Evolutionary conservation across 2,329 filamentous ascomycete species (phyloP), one percentile per base, ranked within the genome.

Genomic region (Bertia moriformis): DNA sequence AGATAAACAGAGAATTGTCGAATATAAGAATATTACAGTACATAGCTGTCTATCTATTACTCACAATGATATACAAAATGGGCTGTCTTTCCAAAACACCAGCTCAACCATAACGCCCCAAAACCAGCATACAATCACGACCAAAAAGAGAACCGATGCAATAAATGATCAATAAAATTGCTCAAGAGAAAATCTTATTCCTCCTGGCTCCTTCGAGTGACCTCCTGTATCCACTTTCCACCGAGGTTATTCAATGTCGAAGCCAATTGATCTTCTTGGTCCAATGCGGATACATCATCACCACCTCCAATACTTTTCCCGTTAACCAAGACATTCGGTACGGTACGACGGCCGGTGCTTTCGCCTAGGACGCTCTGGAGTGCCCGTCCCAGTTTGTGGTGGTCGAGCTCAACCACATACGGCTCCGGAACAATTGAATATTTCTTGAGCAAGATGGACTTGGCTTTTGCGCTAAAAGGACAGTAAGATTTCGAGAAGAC

Each of bases 401-500:
- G 32, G 17, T 35, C 32, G 10, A 35, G 15, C 17, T 35, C 32
- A 7, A 35, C 32, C 12, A 35, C 32, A 18, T 12, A 15, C 32
- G 32, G 32, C 32, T 13, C 15, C 12, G 32, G 32, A 7, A 17
- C 15, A 7, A 35, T 35, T 14, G 10, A 7, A 17, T 35, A 35
- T 35, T 17, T 17, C 32, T 35, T 15, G 15, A 35, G 32, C 7
- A 35, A 15, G 32, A 35, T 35, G 7, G 32, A 12, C 32, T 35
- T 35, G 7, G 32, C 32, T 18, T 15, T 13, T 15, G 10, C 17
- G 32, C 32, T 35, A 17, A 10, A 17, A 10, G 32, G 32, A 17
- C 32, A 35, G 32, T 35, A 35, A 15, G 32, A 35, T 35, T 35
- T 35, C 12, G 32, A 35, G 32, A 35, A 35, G 17, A 35, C 17